Evolutionary conservation across 176 grass and related monocot genomes (phyloP).

Genomic region (Alopecurus myosuroides): DNA sequence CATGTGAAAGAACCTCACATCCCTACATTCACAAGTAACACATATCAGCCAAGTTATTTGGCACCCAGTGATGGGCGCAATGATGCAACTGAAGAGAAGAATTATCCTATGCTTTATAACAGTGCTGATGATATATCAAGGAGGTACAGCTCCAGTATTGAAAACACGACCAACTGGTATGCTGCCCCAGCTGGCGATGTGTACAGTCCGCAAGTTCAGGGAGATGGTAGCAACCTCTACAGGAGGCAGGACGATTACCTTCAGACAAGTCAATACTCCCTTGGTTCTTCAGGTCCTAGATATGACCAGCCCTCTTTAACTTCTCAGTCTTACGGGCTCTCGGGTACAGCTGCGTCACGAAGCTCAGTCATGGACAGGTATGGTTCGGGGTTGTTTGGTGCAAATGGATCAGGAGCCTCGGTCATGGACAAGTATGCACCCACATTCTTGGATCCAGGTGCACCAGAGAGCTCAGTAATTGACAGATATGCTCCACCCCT

Average conservation of each 20-base stretch:
- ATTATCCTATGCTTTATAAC: neutral
- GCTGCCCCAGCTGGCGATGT: neutral
- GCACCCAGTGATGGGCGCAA: neutral
- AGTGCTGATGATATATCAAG: slow-evolving; percentile 19
- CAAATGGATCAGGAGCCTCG: slow-evolving; percentile 25
- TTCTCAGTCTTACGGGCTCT: slow-evolving; percentile 27
- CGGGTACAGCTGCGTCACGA: neutral
- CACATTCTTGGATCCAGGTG: slow-evolving; percentile 2
- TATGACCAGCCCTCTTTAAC: slow-evolving; percentile 19
- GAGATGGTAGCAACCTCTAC: slow-evolving; percentile 5
- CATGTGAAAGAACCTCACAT: neutral
- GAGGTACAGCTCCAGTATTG: slow-evolving; percentile 10
- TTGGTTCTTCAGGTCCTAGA: slow-evolving; percentile 29
- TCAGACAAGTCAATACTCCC: neutral
- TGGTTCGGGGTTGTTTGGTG: slow-evolving; percentile 17
- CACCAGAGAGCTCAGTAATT: slow-evolving; percentile 33
- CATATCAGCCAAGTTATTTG: slow-evolving; percentile 21
- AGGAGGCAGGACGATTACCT: neutral
- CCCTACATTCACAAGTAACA: neutral
- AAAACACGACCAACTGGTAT: slow-evolving; percentile 3
- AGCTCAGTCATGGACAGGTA: slow-evolving; percentile 61
- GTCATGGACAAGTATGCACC: slow-evolving; percentile 49
- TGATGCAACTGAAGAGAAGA: neutral
- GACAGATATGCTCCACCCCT: slow-evolving; percentile 54
- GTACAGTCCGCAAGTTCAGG: slow-evolving; percentile 12